Evolutionary conservation across 805 yeast species (phyloP), one percentile per base, ranked within the genome.

Genomic region (Debaryomyces hansenii): DNA sequence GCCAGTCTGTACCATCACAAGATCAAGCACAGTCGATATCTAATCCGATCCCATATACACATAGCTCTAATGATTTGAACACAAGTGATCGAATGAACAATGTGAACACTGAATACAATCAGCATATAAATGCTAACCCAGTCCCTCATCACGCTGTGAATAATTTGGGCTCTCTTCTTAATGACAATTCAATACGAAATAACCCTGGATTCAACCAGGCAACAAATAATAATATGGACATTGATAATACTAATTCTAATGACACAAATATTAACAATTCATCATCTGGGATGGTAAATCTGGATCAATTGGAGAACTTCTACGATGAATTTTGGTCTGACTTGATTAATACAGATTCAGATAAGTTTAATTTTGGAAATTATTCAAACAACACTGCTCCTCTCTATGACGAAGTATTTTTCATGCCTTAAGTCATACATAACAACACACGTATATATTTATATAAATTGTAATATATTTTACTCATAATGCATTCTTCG

Each of bases 301-400:
- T 6, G 16, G 34, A 31, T 14, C 67, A 74, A 41, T 55, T 72
- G 16, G 80, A 78, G 39, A 67, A 69, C 54, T 79, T 83, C 9
- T 75, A 74, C 40, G 90, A 84, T 56, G 90, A 85, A 57, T 82
- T 85, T 54, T 85, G 90, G 90, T 74, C 82, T 31, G 87, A 84
- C 48, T 61, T 78, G 29, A 59, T 78, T 28, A 67, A 67, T 42
- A 58, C 69, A 0, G 67, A 57, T 36, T 51, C 68, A 14, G 68
- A 70, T 53, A 60, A 61, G 42, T 55, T 69, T 39, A 65, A 69
- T 44, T 68, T 71, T 41, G 59, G 69, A 6, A 66, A 56, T 46
- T 39, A 21, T 29, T 52, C 46, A n/a, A 58, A 50, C 38, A 55
- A 48, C 42, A 31, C 40, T 20, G 41, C 43, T 27, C 51, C 47